Conservation (phyloP, 768 basidiomycete species). For the Naganishia randhawae region DNA sequence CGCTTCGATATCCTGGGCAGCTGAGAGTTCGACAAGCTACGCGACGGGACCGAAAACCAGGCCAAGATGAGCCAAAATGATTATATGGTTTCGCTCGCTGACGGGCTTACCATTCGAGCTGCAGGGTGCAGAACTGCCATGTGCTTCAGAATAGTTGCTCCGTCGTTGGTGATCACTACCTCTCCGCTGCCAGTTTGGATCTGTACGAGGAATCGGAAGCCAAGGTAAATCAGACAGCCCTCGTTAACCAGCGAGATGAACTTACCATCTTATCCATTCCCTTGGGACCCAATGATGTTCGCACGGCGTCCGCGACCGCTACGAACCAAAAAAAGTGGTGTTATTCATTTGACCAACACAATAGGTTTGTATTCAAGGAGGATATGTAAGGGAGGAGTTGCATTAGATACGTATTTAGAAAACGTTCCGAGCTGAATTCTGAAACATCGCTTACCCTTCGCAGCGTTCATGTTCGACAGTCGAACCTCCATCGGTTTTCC, state of each 20-base stretch:
- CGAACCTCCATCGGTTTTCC: conserved; percentile 98
- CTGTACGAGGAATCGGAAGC: conserved; percentile 52
- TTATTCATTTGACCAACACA: too few species aligned
- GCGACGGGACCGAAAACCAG: conserved; percentile 8
- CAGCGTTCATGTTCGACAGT: conserved; percentile 94
- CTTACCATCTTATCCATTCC: conserved; percentile 99
- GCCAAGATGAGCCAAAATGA: neutral
- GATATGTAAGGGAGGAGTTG: neutral
- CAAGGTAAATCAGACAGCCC: neutral
- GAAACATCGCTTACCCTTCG: conserved; percentile 57
- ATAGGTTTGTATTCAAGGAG: neutral
- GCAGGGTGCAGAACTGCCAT: conserved; percentile 96
- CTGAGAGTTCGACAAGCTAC: conserved; percentile 93
- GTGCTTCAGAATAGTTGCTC: conserved; percentile 86
- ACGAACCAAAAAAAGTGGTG: neutral
- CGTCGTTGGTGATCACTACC: conserved; percentile 97
- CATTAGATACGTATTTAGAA: neutral
- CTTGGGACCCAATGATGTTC: conserved; percentile 90
- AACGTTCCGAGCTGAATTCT: neutral
- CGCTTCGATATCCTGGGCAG: conserved; percentile 96
- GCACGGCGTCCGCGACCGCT: conserved; percentile 97
- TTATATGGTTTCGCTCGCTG: neutral
- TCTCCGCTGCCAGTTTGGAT: conserved; percentile 96
- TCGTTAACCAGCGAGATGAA: neutral
- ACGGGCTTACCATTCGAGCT: conserved; percentile 79